These are phyloP conservation scores for Suhomyces xylopsoci DNA, from an alignment of 805 yeast genomes.

Conservation along the genomic window DNA sequence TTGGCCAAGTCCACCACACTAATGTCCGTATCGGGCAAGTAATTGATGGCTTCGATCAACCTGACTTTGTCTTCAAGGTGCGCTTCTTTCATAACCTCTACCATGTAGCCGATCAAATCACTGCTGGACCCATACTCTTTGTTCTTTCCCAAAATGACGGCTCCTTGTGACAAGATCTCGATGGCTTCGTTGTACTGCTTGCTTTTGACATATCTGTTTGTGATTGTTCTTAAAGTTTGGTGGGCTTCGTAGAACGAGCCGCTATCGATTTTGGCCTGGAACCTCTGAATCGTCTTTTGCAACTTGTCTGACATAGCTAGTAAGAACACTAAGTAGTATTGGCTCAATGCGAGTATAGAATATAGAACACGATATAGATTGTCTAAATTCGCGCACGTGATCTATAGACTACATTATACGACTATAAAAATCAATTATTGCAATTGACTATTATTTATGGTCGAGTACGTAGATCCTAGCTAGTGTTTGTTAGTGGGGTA, in stretches of 20 bases:
- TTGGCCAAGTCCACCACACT: constrained; percentile 63
- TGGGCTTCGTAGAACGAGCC: constrained; percentile 93
- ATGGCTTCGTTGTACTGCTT: constrained; percentile 68
- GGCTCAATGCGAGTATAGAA: no score
- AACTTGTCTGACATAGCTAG: constrained; percentile 46
- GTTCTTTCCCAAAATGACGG: constrained; percentile 63
- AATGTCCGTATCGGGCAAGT: constrained; percentile 42
- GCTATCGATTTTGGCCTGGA: constrained; percentile 62
- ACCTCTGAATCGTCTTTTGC: constrained; percentile 59
- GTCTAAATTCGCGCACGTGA: no score
- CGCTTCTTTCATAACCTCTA: constrained; percentile 62
- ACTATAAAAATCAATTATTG: no score
- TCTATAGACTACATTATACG: no score
- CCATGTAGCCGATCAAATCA: constrained; percentile 67
- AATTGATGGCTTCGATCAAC: constrained; percentile 46
- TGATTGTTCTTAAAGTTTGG: constrained; percentile 87
- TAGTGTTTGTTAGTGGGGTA: no score
- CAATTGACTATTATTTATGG: no score
- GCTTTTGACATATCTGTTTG: constrained; percentile 73
- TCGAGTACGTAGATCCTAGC: no score
- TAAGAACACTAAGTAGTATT: no score
- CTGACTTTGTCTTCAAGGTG: constrained; percentile 38
- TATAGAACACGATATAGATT: no score
- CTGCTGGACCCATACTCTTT: constrained; percentile 77
- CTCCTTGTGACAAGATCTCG: constrained; percentile 69